Evolutionary conservation across 1,284 basidiomycete genomes (phyloP), one percentile per base, ranked within the genome.

Genomic region (Ceratobasidium papillatum): DNA sequence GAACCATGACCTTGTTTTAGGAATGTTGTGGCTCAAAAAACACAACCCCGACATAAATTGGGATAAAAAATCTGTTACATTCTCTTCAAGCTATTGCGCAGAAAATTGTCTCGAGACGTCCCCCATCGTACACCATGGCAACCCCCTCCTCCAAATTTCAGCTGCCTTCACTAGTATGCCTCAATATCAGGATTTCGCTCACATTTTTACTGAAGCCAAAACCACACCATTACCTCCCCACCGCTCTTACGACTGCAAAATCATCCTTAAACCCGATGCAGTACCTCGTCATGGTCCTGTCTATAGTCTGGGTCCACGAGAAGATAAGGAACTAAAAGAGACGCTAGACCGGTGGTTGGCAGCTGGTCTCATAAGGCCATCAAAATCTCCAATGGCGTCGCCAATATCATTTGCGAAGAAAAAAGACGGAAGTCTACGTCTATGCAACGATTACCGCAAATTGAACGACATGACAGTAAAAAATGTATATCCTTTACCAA

Each of bases 401-500:
- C n/a, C n/a, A n/a, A n/a, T n/a, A n/a, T n/a, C n/a, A n/a, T n/a
- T n/a, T n/a, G n/a, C n/a, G n/a, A n/a, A n/a, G n/a, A n/a, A n/a
- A n/a, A n/a, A n/a, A n/a, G n/a, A n/a, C n/a, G n/a, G n/a, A n/a
- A n/a, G n/a, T n/a, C n/a, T n/a, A n/a, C n/a, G n/a, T n/a, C n/a
- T n/a, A n/a, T n/a, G n/a, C n/a, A n/a, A n/a, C n/a, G n/a, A n/a
- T n/a, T n/a, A n/a, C n/a, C n/a, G n/a, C n/a, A n/a, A n/a, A n/a
- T n/a, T n/a, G n/a, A n/a, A n/a, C n/a, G n/a, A n/a, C n/a, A n/a
- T n/a, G n/a, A n/a, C n/a, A n/a, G n/a, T n/a, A n/a, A n/a, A n/a
- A n/a, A n/a, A n/a, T n/a, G n/a, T n/a, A n/a, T n/a, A 79, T 64
- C 78, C 79, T 0, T 66, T 82, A 0, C 78, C 78, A 0, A 74